Percentiles rank a stretch among this genome's conserved stretches.
These are phyloP conservation scores for Starmerella powellii DNA, from an alignment of 805 yeast species.

Conservation along the genomic window DNA sequence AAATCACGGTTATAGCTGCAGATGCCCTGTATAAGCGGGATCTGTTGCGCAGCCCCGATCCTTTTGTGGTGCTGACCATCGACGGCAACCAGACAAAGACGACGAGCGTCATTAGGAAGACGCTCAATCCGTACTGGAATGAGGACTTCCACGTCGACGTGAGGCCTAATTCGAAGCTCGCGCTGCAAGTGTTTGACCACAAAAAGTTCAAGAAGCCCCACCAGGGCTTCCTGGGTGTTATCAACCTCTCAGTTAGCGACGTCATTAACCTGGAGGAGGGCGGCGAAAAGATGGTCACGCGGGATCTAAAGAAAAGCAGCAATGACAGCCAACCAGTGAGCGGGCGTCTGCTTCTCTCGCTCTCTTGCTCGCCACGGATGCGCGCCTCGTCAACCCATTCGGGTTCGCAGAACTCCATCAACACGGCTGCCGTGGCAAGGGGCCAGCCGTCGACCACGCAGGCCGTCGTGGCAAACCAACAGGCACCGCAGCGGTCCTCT, in stretches of 20 bases:
- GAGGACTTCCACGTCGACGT: conserved; percentile 66
- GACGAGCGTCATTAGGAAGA: conserved; percentile 84
- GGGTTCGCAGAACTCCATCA: neutral
- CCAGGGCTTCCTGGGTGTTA: conserved; percentile 95
- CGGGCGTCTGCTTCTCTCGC: conserved; percentile 49
- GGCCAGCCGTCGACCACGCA: conserved; percentile 3
- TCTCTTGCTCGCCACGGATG: conserved; percentile 1
- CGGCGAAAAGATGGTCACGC: conserved; percentile 68
- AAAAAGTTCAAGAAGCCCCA: conserved; percentile 96
- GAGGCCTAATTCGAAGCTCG: conserved; percentile 48
- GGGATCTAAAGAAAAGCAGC: conserved; percentile 71
- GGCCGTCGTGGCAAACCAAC: conserved; percentile 1
- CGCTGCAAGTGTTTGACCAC: conserved; percentile 91
- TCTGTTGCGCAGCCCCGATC: conserved; percentile 91
- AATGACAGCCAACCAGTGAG: conserved; percentile 87
- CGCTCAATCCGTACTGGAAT: conserved; percentile 96
- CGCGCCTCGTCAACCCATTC: neutral
- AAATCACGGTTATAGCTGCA: conserved; percentile 61
- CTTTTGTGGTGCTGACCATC: conserved; percentile 94
- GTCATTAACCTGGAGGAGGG: conserved; percentile 47
- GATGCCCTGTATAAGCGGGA: conserved; percentile 93
- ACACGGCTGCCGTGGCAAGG: conserved; percentile 1
- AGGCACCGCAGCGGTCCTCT: neutral
- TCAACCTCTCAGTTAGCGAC: conserved; percentile 81
- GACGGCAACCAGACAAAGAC: conserved; percentile 95